Evolutionary conservation across 2,329 filamentous ascomycete genomes (phyloP).

Genomic region (Monosporascus sp.): DNA sequence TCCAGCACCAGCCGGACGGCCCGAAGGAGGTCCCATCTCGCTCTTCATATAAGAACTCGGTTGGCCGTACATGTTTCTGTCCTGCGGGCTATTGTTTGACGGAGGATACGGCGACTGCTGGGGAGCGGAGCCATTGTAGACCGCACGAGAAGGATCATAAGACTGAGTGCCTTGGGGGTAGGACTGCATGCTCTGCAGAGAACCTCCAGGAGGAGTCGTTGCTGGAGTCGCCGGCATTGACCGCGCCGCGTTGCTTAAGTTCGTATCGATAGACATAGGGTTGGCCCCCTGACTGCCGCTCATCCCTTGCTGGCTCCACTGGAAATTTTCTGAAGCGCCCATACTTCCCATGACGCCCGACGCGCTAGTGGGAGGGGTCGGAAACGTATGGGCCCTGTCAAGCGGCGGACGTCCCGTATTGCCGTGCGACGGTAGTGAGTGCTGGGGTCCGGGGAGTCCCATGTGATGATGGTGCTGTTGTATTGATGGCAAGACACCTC

Average conservation of each 20-base stretch:
- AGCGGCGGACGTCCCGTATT: constrained; percentile 68
- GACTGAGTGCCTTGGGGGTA: constrained; percentile 65
- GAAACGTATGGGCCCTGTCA: constrained; percentile 87
- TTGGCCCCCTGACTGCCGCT: constrained; percentile 58
- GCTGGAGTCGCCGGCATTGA: constrained; percentile 90
- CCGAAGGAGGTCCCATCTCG: constrained; percentile 81
- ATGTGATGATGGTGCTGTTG: constrained; percentile 61
- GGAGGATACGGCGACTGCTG: constrained; percentile 70
- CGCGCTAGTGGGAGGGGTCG: constrained; percentile 89
- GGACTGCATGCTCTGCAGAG: constrained; percentile 70
- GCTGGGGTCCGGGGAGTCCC: constrained; percentile 50
- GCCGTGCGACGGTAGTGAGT: constrained; percentile 59
- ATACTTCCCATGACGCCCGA: constrained; percentile 75
- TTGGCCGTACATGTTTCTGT: constrained; percentile 62
- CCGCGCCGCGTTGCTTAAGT: constrained; percentile 64
- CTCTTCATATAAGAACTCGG: constrained; percentile 67
- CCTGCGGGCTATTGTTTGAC: constrained; percentile 52
- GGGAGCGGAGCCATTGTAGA: constrained; percentile 68
- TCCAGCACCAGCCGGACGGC: constrained; percentile 52
- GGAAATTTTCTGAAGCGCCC: constrained; percentile 70
- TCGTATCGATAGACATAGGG: constrained; percentile 75
- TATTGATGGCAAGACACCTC: constrained; percentile 56
- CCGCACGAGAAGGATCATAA: constrained; percentile 72
- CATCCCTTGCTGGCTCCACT: constrained; percentile 67
- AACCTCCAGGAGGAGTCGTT: constrained; percentile 77